phyloP scores from a whole-genome alignment of 2,329 filamentous ascomycete species.

The Phoma sp. region DNA sequence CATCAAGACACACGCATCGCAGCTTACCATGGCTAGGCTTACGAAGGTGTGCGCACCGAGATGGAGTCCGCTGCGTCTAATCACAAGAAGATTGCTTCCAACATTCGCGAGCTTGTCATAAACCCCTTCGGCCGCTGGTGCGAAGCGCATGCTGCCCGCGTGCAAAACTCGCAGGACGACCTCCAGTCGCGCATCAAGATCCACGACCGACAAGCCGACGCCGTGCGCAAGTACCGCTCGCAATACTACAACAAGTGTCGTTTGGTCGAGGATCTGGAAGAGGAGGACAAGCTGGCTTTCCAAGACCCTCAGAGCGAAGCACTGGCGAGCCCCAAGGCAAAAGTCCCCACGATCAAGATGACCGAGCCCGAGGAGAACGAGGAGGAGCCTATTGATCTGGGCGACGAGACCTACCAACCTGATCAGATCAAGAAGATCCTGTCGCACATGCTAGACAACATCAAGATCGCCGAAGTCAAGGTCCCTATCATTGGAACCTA shows the following conservation, averaged over 20 bases:
- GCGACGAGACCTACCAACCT: conserved; percentile 82
- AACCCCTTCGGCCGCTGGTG: conserved; percentile 95
- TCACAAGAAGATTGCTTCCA: conserved; percentile 94
- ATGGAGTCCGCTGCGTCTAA: conserved; percentile 90
- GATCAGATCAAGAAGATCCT: conserved; percentile 93
- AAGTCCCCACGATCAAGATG: conserved; percentile 87
- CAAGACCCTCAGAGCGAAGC: conserved; percentile 73
- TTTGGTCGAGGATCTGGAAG: conserved; percentile 92
- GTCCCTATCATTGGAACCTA: conserved; percentile 96
- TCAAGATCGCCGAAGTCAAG: conserved; percentile 89
- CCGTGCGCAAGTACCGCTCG: conserved; percentile 89
- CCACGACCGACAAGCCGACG: conserved; percentile 89
- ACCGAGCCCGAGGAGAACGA: conserved; percentile 68
- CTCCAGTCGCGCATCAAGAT: conserved; percentile 89
- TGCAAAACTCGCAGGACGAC: conserved; percentile 94
- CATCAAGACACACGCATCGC: not conserved
- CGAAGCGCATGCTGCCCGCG: conserved; percentile 87
- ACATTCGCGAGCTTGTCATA: conserved; percentile 94
- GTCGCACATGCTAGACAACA: conserved; percentile 81
- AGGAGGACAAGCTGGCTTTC: conserved; percentile 98
- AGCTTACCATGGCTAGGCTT: conserved; percentile 68
- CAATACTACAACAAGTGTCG: conserved; percentile 99
- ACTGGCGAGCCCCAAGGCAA: conserved; percentile 60
- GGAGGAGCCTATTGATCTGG: conserved; percentile 90
- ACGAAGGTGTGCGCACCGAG: conserved; percentile 88